Base-by-base conservation (phyloP, 257 asterid species). In the Leonotis leonurus region DNA sequence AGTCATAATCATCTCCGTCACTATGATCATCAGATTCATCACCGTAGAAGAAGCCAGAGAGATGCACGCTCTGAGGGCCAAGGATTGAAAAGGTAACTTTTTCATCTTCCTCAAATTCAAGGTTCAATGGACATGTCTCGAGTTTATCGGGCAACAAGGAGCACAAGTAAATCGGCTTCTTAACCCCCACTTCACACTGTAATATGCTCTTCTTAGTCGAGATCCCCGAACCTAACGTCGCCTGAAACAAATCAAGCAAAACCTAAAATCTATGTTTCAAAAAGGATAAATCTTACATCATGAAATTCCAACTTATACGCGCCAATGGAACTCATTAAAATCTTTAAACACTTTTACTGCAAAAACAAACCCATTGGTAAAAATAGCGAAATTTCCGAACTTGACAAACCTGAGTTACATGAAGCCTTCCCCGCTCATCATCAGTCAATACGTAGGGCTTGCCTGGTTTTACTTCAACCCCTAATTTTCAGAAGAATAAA, bases 51-150 rank as follows among this genome's bases (percentile, higher is more conserved):
- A 86, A 93, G 41, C 99, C 99, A 55, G 96, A 81, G n/a, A 93
- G 85, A 78, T 93, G 94, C 61, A 93, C 83, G 12, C 75, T 77
- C 62, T 83, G 81, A 56, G 83, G 69, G 33, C 99, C 99, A 66
- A 69, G n/a, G 51, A 85, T 83, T 0, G 90, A 75, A 72, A 93
- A 93, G 12, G 81, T 76, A 40, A 87, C 97, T 8, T 87, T 85
- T 20, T 85, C 88, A 0, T 87, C 96, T 69, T 89, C 99, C 72
- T 85, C 96, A 32, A 93, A 93, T 74, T 89, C 97, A 11, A 74
- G 89, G 82, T 87, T 83, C 81, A 89, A 60, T 1, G 86, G 65
- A 66, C 91, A 87, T 5, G 78, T 87, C 84, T 93, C 99, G 25
- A 87, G 61, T 50, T 9, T 87, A 62, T 83, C 83, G 0, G 99